Evolutionary conservation across 2,329 filamentous ascomycete genomes (phyloP), one percentile per base, ranked within the genome.

Genomic region (Venturia pyrina): DNA sequence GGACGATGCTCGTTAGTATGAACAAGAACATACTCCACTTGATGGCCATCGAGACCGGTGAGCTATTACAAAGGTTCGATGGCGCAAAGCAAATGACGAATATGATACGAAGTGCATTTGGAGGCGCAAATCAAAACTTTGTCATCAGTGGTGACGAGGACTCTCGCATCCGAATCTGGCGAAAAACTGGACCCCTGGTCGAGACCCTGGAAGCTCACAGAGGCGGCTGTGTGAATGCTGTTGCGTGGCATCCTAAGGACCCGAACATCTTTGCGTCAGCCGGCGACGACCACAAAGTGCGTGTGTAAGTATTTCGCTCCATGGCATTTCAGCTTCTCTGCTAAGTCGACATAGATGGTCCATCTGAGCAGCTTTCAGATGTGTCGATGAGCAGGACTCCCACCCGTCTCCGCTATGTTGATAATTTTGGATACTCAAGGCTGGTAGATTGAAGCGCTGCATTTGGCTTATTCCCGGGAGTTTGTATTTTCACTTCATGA

Each of bases 111-210:
- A 90, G 88, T 71, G 80, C 83, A 0, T 95, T 97, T 76, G 95
- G 95, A 21, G 95, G 95, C 41, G 93, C 93, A 1, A 88, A 90
- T 67, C 92, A 97, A 78, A 93, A 89, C 74, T 97, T 97, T 75
- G 89, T 98, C 11, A 82, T 96, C 37, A 93, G 90, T 72, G 95
- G 95, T 13, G 96, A 92, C 72, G 92, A 97, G 83, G 86, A 89
- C 75, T 85, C 85, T 1, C 82, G 84, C 66, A 84, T 98, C 53
- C 89, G 91, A 74, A 90, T 99, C 68, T 98, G 93, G 91, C 90
- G 96, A 75, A 95, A 91, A 75, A 88, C 89, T 44, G 91, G 91
- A 6, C 81, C 83, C 6, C 81, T 89, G 0, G 86, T 99, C 6
- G 90, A 92, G 72, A 87, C 85, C 61, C 80, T 98, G 2, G 83